phyloP scores from a whole-genome alignment of 2,329 filamentous ascomycete species.

The Chalaropsis thielavioides region DNA sequence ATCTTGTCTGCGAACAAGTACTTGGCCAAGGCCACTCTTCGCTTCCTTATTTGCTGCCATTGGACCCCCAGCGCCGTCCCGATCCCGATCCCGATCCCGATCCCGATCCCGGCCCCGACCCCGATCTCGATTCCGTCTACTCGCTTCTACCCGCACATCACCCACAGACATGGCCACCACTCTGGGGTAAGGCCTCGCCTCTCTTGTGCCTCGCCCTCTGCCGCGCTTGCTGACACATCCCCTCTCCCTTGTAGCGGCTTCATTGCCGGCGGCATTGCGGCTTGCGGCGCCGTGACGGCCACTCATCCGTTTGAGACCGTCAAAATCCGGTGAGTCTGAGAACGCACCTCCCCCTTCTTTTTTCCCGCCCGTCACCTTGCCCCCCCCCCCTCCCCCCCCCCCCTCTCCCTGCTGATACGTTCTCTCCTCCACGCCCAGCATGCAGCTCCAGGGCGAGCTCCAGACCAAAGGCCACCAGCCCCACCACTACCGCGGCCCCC shows the following conservation, averaged over 20 bases:
- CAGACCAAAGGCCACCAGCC: constrained; percentile 73
- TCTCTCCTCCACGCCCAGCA: constrained; percentile 35
- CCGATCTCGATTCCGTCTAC: too few relatives aligned
- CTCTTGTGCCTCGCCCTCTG: background rate
- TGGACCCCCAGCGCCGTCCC: too few relatives aligned
- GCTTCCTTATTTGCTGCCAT: too few relatives aligned
- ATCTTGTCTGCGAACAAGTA: background rate
- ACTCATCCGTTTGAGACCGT: constrained; percentile 98
- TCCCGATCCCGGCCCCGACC: too few relatives aligned
- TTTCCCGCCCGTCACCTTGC: background rate
- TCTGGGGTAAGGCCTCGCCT: constrained; percentile 1
- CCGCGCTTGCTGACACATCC: background rate
- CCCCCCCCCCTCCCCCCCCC: constrained; percentile 11
- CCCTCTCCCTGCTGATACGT: too few relatives aligned
- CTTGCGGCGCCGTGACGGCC: constrained; percentile 91
- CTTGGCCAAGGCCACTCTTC: too few relatives aligned
- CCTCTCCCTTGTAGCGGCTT: constrained; percentile 49
- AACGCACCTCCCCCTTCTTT: background rate
- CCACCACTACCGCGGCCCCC: constrained; percentile 76
- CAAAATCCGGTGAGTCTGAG: constrained; percentile 70
- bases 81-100: too few relatives aligned
- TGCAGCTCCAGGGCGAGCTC: constrained; percentile 93
- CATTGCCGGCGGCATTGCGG: constrained; percentile 88
- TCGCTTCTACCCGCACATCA: too few relatives aligned
- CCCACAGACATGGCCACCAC: too few relatives aligned